Evolutionary conservation across 768 basidiomycete species (phyloP).

Genomic region (Podaxis mareebaensis): DNA sequence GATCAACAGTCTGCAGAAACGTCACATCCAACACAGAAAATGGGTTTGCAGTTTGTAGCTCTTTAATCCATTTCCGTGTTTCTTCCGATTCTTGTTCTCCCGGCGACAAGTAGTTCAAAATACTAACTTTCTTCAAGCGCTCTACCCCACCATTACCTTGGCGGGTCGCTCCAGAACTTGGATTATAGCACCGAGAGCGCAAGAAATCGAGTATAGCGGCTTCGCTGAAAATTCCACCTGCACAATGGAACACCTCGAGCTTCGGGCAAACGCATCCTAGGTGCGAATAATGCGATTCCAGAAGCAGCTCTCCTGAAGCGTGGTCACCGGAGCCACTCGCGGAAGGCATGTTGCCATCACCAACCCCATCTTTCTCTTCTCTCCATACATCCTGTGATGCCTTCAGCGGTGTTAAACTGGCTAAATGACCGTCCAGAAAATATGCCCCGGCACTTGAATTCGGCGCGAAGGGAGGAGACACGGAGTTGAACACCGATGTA

Average conservation of each 20-base stretch:
- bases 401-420: neutral
- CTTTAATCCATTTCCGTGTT: neutral
- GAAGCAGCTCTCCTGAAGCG: neutral
- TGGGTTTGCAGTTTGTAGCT: neutral
- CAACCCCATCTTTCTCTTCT: neutral
- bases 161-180: neutral
- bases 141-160: neutral
- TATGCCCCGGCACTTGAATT: neutral
- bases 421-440: neutral
- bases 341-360: neutral
- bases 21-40: neutral
- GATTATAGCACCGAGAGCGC: neutral
- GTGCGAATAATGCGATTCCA: too few relatives aligned
- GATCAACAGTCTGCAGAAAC: neutral
- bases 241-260: constrained; percentile 6
- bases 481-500: neutral
- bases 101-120: neutral
- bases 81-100: neutral
- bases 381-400: neutral
- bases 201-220: constrained; percentile 1
- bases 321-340: neutral
- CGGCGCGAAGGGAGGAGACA: too few relatives aligned
- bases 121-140: neutral
- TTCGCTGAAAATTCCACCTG: neutral
- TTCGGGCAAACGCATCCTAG: neutral